These are phyloP conservation scores for Globomyces pollinis-pini DNA, from an alignment of 192 early-diverging fungal genomes.

Conservation along the genomic window DNA sequence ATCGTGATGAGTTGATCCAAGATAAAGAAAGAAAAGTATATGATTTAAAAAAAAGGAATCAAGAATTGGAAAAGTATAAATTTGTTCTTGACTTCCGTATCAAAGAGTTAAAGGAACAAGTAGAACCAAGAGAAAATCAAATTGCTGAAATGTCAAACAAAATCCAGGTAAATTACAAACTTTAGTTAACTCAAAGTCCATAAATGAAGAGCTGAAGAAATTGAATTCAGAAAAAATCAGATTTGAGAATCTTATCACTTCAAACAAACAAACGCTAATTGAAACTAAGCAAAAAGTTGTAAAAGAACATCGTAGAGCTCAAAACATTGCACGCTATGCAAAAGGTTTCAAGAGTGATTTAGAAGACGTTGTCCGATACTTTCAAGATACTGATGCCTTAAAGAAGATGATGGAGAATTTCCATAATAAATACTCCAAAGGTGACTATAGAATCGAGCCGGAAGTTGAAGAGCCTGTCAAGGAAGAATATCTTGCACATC, in stretches of 20 bases:
- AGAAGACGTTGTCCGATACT: constrained; percentile 28
- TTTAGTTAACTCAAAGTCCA: too few species aligned
- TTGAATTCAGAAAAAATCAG: constrained; percentile 25
- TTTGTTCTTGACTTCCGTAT: constrained; percentile 51
- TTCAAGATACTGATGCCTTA: constrained; percentile 33
- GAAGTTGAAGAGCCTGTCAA: constrained; percentile 32
- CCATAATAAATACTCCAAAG: constrained; percentile 16
- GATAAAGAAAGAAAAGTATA: constrained; percentile 51
- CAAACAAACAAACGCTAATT: constrained; percentile 16
- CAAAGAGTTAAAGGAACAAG: constrained; percentile 50
- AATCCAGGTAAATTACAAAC: constrained; percentile 35
- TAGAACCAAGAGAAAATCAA: constrained; percentile 47
- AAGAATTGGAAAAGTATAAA: constrained; percentile 58
- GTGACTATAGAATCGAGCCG: neutral
- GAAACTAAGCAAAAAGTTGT: constrained; percentile 18
- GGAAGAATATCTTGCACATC: constrained; percentile 29
- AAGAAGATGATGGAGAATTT: constrained; percentile 25
- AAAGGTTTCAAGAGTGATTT: constrained; percentile 29
- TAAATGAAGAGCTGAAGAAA: constrained; percentile 34
- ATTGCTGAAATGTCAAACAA: constrained; percentile 43
- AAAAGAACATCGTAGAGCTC: constrained; percentile 20
- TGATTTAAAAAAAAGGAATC: constrained; percentile 53
- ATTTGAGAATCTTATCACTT: constrained; percentile 17
- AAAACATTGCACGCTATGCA: constrained; percentile 21
- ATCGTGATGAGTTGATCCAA: constrained; percentile 47